These are phyloP conservation scores for Aaosphaeria arxii DNA, from an alignment of 2,329 filamentous ascomycete species.

Conservation along the genomic window DNA sequence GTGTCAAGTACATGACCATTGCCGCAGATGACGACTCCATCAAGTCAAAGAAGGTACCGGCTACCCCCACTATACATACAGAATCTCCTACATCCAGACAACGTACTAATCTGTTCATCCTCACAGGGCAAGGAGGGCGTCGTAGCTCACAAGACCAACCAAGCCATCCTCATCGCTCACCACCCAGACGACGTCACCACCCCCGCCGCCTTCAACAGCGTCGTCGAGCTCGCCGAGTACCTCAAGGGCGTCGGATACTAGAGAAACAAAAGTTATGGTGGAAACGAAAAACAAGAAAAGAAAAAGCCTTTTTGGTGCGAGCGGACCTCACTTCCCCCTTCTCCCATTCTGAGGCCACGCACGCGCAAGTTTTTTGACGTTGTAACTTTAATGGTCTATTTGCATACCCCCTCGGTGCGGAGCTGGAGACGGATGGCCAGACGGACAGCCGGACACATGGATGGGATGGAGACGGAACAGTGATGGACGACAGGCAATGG, in stretches of 20 bases:
- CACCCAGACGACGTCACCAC: slow-evolving; percentile 73
- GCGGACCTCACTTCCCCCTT: background rate
- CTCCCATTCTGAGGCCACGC: slow-evolving; percentile 1
- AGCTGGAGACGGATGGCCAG: too few species aligned
- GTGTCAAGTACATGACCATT: slow-evolving; percentile 75
- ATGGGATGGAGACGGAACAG: too few species aligned
- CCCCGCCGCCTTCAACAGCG: slow-evolving; percentile 72
- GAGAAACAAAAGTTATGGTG: background rate
- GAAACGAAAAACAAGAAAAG: too few species aligned
- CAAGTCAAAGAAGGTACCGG: slow-evolving; percentile 77
- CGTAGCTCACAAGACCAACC: slow-evolving; percentile 78
- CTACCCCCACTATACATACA: background rate
- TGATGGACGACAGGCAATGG: too few species aligned
- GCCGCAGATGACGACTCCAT: slow-evolving; percentile 74
- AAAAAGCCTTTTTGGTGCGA: too few species aligned
- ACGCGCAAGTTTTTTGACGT: slow-evolving; percentile 13
- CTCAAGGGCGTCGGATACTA: slow-evolving; percentile 75
- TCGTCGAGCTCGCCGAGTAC: slow-evolving; percentile 85
- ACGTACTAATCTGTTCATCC: background rate
- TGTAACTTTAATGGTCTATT: slow-evolving; percentile 34
- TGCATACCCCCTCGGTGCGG: slow-evolving; percentile 27
- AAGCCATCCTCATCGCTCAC: slow-evolving; percentile 86
- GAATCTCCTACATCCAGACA: background rate
- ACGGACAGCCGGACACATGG: too few species aligned
- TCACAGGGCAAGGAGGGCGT: slow-evolving; percentile 74